Conservation (phyloP, 148 eudicot genomes). For the Oxyria digyna region DNA sequence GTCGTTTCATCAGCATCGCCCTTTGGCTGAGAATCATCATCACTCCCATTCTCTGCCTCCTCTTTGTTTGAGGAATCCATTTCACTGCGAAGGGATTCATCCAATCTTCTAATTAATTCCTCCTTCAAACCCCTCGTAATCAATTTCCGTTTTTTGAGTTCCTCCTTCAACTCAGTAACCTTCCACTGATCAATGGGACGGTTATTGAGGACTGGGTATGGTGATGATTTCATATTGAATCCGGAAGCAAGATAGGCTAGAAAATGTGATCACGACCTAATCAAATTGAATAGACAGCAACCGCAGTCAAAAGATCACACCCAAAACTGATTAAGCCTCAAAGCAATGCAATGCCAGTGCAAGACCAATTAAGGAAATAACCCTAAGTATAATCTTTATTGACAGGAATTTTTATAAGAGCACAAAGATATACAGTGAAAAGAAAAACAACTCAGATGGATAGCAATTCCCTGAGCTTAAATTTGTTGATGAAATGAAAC, state of each 20-base stretch:
- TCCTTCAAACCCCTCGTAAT: constrained; percentile 69
- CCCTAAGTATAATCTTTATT: not conserved
- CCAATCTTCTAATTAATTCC: constrained; percentile 56
- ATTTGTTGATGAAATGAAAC: too few relatives aligned
- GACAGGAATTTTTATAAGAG: not conserved
- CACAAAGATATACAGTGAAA: not conserved
- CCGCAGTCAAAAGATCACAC: not conserved
- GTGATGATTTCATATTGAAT: constrained; percentile 21
- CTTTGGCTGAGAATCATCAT: constrained; percentile 1
- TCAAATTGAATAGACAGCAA: not conserved
- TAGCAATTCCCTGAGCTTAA: too few relatives aligned
- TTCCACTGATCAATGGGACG: constrained; percentile 84
- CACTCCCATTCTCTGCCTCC: constrained; percentile 17
- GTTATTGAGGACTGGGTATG: constrained; percentile 53
- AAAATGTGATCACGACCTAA: not conserved
- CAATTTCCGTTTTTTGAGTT: constrained; percentile 76
- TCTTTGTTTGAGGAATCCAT: constrained; percentile 18
- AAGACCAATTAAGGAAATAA: not conserved
- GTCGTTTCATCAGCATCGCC: constrained; percentile 2
- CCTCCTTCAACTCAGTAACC: constrained; percentile 87
- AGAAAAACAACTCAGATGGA: not conserved
- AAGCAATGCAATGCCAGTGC: too few relatives aligned
- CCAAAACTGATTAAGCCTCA: not conserved
- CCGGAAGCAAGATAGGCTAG: not conserved
- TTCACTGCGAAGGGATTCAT: constrained; percentile 58